Base-by-base conservation (phyloP, 169 alveolate species). In the Cryptosporidium meleagridis region DNA sequence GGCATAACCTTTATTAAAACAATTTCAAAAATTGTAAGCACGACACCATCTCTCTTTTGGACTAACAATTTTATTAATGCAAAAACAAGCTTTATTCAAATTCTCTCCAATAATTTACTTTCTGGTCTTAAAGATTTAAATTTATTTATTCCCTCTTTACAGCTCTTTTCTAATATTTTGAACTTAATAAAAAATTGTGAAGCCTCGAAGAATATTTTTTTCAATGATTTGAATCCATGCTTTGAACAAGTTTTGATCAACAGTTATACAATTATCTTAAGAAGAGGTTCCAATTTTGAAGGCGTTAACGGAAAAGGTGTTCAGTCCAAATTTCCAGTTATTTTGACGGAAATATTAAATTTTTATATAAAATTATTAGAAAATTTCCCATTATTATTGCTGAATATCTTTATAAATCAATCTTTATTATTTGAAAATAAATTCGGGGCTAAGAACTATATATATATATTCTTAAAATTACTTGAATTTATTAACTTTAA, bases 1-100 rank as follows among this genome's bases (percentile, higher is more conserved):
- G 41, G 14, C 0, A 80, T 48, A n/a, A 65, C 75, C 23, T 62
- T 80, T 8, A 39, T 80, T 62, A 80, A 65, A 45, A 16, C 75
- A 21, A 26, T 80, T 45, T 80, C 89, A 37, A 61, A 65, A 16
- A 45, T 59, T 35, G 68, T 80, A 18, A 62, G 55, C 37, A 80
- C 39, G 31, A 80, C 89, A 31, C 89, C 89, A 1, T 44, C 68
- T 31, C 44, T 62, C 7, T 65, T 80, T 80, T 80, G 89, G 89
- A 65, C 45, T 3, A 37, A 65, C 35, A 51, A 80, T 62, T 65
- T 39, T 35, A 9, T 62, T 23, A n/a, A 61, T 59, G 12, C 12
- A n/a, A 33, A 80, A 0, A 80, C 14, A 21, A 62, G 68, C 39
- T 65, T 80, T 44, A 61, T 80, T 18, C 2, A 80, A 6, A 23